phyloP scores from a whole-genome alignment of 2,329 filamentous ascomycete species.

The Teratosphaeriaceae sp. region DNA sequence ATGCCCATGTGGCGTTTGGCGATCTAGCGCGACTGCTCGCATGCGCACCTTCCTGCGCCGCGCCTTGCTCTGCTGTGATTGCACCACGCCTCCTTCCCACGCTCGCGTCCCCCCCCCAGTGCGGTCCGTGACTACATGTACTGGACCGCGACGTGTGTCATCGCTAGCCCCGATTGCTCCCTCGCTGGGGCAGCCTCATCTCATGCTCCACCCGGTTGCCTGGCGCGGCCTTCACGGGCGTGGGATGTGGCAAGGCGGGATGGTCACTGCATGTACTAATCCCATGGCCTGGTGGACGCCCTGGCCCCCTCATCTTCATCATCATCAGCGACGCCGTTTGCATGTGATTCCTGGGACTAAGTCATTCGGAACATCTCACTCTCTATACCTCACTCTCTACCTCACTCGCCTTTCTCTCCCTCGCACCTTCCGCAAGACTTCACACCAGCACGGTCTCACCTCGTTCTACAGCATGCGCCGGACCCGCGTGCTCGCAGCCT shows the following conservation, averaged over 20 bases:
- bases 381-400: neutral
- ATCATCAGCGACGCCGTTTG: neutral
- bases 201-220: slow-evolving; percentile 7
- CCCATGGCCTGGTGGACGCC: neutral
- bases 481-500: neutral
- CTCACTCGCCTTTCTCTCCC: neutral
- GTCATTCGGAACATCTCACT: neutral
- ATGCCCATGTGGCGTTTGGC: neutral
- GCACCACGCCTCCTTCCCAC: slow-evolving; percentile 1
- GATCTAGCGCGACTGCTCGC: slow-evolving; percentile 3
- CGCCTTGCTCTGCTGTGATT: slow-evolving; percentile 3
- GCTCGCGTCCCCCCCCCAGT: neutral
- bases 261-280: neutral
- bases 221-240: slow-evolving; percentile 8
- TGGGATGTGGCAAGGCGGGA: slow-evolving; percentile 8
- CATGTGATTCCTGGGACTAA: neutral
- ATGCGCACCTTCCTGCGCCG: slow-evolving; percentile 3
- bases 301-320: neutral
- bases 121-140: too few species aligned
- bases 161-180: slow-evolving; percentile 4
- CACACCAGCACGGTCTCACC: neutral
- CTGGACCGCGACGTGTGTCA: too few species aligned
- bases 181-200: too few species aligned
- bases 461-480: slow-evolving; percentile 7
- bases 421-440: neutral